phyloP scores from a whole-genome alignment of 1,284 basidiomycete genomes.

The Malassezia slooffiae region DNA sequence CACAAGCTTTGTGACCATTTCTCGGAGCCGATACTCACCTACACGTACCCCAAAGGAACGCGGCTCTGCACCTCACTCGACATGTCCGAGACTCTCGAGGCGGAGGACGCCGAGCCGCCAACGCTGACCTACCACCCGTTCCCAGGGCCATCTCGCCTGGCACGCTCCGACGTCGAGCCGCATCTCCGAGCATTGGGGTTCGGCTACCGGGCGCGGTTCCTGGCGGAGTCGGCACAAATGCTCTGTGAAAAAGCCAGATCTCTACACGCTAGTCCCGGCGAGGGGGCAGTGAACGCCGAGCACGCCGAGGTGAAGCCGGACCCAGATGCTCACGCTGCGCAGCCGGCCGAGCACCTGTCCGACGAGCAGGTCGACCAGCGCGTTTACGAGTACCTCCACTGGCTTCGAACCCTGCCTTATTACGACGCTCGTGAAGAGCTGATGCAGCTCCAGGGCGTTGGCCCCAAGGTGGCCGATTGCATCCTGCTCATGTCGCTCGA shows the following conservation, averaged over 20 bases:
- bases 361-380: conserved; percentile 43
- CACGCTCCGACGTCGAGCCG: conserved; percentile 52
- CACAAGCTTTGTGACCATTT: conserved; percentile 46
- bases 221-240: conserved; percentile 70
- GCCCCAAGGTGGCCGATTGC: conserved; percentile 65
- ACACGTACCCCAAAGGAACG: conserved; percentile 30
- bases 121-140: conserved; percentile 64
- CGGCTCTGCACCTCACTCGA: conserved; percentile 5
- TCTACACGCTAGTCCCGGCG: conserved; percentile 13
- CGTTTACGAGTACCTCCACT: conserved; percentile 53
- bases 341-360: neutral
- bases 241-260: conserved; percentile 53
- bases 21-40: conserved; percentile 54
- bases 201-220: conserved; percentile 85
- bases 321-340: neutral
- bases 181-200: conserved; percentile 71
- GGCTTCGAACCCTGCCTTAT: conserved; percentile 54
- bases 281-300: conserved; percentile 16
- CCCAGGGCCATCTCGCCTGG: conserved; percentile 63
- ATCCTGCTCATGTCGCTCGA: conserved; percentile 87
- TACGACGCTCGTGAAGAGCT: conserved; percentile 61
- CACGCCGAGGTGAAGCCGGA: no score
- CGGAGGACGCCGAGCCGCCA: conserved; percentile 3
- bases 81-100: neutral
- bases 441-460: conserved; percentile 72